Evolutionary conservation across 768 basidiomycete genomes (phyloP).

Genomic region (Auricularia sp.): DNA sequence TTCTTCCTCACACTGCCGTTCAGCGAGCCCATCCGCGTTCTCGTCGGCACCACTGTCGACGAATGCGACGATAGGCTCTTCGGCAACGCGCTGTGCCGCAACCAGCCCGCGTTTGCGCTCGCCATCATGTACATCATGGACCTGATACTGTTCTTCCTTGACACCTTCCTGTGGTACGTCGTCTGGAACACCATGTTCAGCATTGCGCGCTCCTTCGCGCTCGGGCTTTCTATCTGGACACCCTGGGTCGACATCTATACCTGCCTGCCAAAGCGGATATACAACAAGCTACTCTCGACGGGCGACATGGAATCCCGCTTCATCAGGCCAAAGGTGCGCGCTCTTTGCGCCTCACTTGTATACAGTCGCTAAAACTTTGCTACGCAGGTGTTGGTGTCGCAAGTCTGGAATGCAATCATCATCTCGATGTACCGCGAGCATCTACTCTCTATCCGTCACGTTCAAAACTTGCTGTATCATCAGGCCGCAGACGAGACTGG

Average conservation of each 20-base stretch:
- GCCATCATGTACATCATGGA: constrained; percentile 99
- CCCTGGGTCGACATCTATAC: constrained; percentile 98
- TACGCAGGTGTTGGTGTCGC: constrained; percentile 74
- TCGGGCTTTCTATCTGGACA: constrained; percentile 97
- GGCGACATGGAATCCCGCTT: constrained; percentile 99
- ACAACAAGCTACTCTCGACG: constrained; percentile 92
- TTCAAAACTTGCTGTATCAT: constrained; percentile 94
- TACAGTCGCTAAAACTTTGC: constrained; percentile 12
- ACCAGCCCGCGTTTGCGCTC: constrained; percentile 90
- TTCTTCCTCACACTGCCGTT: constrained; percentile 98
- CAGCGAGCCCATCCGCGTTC: constrained; percentile 89
- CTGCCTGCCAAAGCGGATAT: constrained; percentile 92
- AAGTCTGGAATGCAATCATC: constrained; percentile 99
- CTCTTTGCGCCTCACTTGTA: background rate
- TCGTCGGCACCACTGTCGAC: constrained; percentile 91
- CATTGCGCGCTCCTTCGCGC: constrained; percentile 77
- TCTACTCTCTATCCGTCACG: constrained; percentile 93
- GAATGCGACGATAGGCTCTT: constrained; percentile 80
- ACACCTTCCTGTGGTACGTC: constrained; percentile 99
- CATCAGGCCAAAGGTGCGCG: constrained; percentile 72
- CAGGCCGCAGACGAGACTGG: constrained; percentile 88
- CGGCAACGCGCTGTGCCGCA: constrained; percentile 70
- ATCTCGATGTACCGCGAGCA: constrained; percentile 99
- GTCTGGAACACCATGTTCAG: constrained; percentile 97
- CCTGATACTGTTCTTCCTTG: constrained; percentile 92